Conservation (phyloP, 257 asterid genomes). For the Petunia axillaris region DNA sequence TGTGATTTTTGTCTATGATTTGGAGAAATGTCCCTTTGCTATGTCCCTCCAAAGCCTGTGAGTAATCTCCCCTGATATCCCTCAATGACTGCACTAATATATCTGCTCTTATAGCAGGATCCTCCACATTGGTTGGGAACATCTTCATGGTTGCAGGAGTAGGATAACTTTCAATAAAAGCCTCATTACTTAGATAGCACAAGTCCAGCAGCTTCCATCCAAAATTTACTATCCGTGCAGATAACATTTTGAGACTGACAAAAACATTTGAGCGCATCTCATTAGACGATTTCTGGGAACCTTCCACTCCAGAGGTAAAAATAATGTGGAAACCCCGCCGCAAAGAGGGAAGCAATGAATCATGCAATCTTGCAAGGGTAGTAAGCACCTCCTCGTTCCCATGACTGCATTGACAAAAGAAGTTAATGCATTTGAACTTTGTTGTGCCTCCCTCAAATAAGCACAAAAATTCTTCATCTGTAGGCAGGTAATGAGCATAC, state of each 20-base stretch:
- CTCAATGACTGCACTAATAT: slow-evolving; percentile 72
- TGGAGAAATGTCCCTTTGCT: slow-evolving; percentile 70
- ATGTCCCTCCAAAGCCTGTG: slow-evolving; percentile 37
- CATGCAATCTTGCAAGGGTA: slow-evolving; percentile 75
- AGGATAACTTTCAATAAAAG: slow-evolving; percentile 55
- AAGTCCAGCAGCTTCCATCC: slow-evolving; percentile 75
- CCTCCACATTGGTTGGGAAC: slow-evolving; percentile 93
- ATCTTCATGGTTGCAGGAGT: slow-evolving; percentile 70
- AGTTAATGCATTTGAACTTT: slow-evolving; percentile 11
- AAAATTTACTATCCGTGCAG: slow-evolving; percentile 63
- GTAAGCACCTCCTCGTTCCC: slow-evolving; percentile 81
- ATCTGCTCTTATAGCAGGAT: slow-evolving; percentile 84
- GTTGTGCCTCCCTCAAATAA: not conserved
- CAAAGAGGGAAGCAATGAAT: slow-evolving; percentile 80
- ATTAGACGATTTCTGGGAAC: slow-evolving; percentile 43
- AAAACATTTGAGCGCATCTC: slow-evolving; percentile 58
- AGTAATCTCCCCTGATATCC: slow-evolving; percentile 54
- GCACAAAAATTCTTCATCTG: not conserved
- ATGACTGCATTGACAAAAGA: slow-evolving; percentile 54
- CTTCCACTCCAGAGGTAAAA: slow-evolving; percentile 44
- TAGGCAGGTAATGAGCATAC: slow-evolving; percentile 6
- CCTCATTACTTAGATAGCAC: slow-evolving; percentile 87
- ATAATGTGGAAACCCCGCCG: slow-evolving; percentile 59
- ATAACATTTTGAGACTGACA: slow-evolving; percentile 68
- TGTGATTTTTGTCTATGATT: slow-evolving; percentile 67